Conservation (phyloP, 495 filamentous ascomycete species). For the Friedmanniomyces endolithicus region DNA sequence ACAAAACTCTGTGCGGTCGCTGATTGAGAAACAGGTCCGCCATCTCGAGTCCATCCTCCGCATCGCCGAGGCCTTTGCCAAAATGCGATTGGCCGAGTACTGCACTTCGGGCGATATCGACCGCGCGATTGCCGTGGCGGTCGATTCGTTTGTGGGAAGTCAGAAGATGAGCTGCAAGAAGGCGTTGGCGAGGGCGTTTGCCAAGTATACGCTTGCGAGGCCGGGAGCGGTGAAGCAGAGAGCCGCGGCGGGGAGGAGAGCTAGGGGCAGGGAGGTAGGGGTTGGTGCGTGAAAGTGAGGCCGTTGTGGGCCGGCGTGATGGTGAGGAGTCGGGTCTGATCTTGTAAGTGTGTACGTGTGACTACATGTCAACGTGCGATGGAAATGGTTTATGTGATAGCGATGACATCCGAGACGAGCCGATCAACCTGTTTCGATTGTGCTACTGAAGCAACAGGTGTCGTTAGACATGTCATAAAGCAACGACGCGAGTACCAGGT, state of each 20-base stretch:
- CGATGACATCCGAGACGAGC: no score
- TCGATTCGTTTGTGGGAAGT: constrained; percentile 88
- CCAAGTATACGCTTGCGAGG: constrained; percentile 57
- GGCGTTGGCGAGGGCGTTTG: constrained; percentile 88
- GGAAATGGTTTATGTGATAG: no score
- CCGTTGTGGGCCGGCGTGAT: no score
- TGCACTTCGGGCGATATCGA: constrained; percentile 84
- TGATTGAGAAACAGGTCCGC: constrained; percentile 52
- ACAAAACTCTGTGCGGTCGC: neutral
- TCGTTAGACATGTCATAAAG: no score
- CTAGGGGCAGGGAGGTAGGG: neutral
- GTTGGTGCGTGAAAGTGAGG: constrained; percentile 5
- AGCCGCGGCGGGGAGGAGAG: neutral
- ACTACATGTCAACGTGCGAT: no score
- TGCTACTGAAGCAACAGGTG: no score
- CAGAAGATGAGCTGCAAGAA: constrained; percentile 99
- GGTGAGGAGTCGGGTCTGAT: no score
- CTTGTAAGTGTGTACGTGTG: no score
- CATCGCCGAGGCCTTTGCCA: constrained; percentile 82
- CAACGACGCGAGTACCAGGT: no score
- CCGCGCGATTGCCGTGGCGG: constrained; percentile 90
- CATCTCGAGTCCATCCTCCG: constrained; percentile 96
- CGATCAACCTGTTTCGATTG: no score
- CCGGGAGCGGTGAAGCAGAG: constrained; percentile 24
- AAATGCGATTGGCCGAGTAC: constrained; percentile 91